Evolutionary conservation across 2,329 filamentous ascomycete genomes (phyloP).

Genomic region (Gaeumannomyces tritici): DNA sequence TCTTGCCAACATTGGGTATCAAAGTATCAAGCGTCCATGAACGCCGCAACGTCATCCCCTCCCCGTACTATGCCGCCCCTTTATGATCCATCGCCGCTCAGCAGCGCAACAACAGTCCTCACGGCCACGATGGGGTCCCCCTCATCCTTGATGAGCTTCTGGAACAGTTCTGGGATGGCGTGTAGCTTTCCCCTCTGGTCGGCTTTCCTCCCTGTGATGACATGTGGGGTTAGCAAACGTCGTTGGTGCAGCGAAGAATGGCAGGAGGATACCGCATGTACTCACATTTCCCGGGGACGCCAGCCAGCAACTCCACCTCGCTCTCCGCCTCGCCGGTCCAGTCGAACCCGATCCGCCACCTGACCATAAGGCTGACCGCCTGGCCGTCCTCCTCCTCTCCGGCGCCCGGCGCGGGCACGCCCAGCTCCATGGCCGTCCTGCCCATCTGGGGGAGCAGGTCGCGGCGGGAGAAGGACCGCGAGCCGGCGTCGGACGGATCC

Average conservation of each 20-base stretch:
- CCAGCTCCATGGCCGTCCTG: conserved; percentile 38
- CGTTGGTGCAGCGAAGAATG: too few species aligned
- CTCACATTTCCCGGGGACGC: conserved; percentile 56
- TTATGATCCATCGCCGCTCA: conserved; percentile 32
- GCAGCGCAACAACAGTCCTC: conserved; percentile 48
- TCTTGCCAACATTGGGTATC: not conserved
- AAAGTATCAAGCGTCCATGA: not conserved
- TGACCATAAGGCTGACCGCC: conserved; percentile 39
- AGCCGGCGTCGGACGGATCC: not conserved
- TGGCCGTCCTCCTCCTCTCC: conserved; percentile 14
- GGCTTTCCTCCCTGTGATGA: conserved; percentile 44
- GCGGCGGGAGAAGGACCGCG: conserved; percentile 11
- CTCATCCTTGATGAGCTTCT: conserved; percentile 43
- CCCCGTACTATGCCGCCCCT: conserved; percentile 6
- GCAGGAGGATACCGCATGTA: conserved; percentile 22
- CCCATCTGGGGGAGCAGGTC: conserved; percentile 46
- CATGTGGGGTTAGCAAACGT: conserved; percentile 6
- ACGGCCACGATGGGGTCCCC: conserved; percentile 48
- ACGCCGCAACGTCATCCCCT: not conserved
- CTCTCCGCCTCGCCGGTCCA: conserved; percentile 65
- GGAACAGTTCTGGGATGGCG: conserved; percentile 51
- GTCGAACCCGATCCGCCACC: conserved; percentile 58
- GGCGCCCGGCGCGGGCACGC: conserved; percentile 24
- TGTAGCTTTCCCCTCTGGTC: conserved; percentile 47
- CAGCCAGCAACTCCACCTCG: conserved; percentile 41